A percentile compares a stretch with the other conserved stretches of the same genome.
Evolutionary conservation across 768 basidiomycete species (phyloP).

Genomic region (Suillus bovinus): DNA sequence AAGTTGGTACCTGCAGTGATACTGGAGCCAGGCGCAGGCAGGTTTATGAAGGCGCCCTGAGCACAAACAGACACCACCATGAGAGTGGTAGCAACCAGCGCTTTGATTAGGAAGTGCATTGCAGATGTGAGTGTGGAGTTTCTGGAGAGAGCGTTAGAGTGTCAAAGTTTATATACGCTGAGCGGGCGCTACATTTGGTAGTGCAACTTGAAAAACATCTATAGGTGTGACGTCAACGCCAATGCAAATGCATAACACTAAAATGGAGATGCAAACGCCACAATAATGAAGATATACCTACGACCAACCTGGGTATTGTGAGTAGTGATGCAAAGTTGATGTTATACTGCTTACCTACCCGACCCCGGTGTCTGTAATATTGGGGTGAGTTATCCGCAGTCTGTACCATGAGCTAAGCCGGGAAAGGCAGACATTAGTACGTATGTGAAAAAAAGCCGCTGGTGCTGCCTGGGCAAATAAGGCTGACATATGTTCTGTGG

Average conservation of each 20-base stretch:
- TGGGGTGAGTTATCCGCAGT: not conserved
- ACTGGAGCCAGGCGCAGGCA: conserved; percentile 23
- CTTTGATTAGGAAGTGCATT: not conserved
- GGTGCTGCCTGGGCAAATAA: not conserved
- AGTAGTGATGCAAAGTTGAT: not conserved
- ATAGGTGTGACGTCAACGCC: not conserved
- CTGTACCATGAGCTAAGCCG: not conserved
- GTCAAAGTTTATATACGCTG: not conserved
- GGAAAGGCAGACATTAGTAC: not conserved
- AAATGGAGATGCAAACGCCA: not conserved
- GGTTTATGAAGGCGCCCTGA: conserved; percentile 6
- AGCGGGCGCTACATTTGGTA: not conserved
- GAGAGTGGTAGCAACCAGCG: not conserved
- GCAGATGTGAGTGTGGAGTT: not conserved
- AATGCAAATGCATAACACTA: not conserved
- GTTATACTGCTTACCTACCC: not conserved
- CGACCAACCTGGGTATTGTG: not conserved
- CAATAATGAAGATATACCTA: not conserved
- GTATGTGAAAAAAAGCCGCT: not conserved
- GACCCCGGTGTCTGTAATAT: not conserved
- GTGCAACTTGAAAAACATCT: not conserved
- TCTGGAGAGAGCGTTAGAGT: too few relatives aligned
- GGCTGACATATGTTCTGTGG: too few relatives aligned
- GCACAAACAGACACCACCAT: conserved; percentile 3
- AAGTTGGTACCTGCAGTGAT: conserved; percentile 39